These are phyloP conservation scores for Podila epigama DNA, from an alignment of 192 early-diverging fungal genomes.

Conservation along the genomic window DNA sequence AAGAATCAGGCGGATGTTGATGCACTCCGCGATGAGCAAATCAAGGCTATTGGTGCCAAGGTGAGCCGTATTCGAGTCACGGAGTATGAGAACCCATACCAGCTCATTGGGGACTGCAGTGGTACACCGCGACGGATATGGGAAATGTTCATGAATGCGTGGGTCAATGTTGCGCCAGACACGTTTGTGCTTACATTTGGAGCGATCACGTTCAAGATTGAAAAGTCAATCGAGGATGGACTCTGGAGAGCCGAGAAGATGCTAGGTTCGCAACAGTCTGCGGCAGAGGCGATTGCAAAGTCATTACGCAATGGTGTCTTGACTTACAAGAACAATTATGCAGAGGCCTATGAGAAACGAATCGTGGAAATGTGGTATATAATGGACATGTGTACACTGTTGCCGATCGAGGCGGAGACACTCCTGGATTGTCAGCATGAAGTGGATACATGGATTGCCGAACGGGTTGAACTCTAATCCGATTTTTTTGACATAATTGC, in stretches of 20 bases:
- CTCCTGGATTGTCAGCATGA: slow-evolving; percentile 65
- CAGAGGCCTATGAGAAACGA: neutral
- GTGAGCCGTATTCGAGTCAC: slow-evolving; percentile 48
- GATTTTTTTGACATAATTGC: slow-evolving; percentile 54
- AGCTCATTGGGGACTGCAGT: slow-evolving; percentile 51
- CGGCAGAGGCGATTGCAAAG: neutral
- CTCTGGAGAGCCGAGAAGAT: slow-evolving; percentile 37
- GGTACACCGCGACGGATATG: slow-evolving; percentile 20
- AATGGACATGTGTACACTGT: slow-evolving; percentile 7
- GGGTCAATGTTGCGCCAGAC: slow-evolving; percentile 54
- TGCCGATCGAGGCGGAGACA: slow-evolving; percentile 55
- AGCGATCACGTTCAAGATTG: slow-evolving; percentile 24
- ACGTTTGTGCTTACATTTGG: slow-evolving; percentile 41
- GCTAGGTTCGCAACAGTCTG: slow-evolving; percentile 4
- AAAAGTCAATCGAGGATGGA: slow-evolving; percentile 18
- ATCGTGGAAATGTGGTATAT: neutral
- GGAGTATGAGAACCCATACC: slow-evolving; percentile 60
- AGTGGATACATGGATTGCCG: slow-evolving; percentile 66
- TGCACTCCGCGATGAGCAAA: slow-evolving; percentile 21
- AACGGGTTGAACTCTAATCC: slow-evolving; percentile 17
- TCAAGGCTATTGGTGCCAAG: slow-evolving; percentile 17
- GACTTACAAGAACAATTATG: slow-evolving; percentile 29
- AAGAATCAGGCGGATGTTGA: slow-evolving; percentile 6
- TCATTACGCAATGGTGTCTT: slow-evolving; percentile 3
- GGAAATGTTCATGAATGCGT: slow-evolving; percentile 39